Evolutionary conservation across 371 early-diverging fungal genomes (phyloP).

Genomic region (Capillidium rhysosporum): DNA sequence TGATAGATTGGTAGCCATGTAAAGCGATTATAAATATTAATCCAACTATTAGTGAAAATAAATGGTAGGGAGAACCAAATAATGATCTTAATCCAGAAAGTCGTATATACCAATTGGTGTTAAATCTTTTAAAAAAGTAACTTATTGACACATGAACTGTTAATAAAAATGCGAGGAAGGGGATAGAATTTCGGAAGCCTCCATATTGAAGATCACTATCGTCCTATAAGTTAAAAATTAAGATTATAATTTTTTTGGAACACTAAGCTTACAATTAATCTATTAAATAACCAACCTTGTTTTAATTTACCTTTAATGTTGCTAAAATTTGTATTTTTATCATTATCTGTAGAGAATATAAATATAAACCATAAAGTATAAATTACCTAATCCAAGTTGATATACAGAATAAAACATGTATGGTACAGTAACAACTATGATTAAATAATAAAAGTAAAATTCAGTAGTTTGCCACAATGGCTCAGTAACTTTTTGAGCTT

Average conservation of each 20-base stretch:
- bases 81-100: conserved; percentile 13
- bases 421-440: conserved; percentile 27
- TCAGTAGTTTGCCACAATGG: conserved; percentile 28
- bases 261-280: conserved; percentile 20
- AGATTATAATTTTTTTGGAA: neutral
- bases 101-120: conserved; percentile 9
- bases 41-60: conserved; percentile 35
- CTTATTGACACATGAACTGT: conserved; percentile 22
- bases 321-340: conserved; percentile 7
- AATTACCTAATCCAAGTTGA: conserved; percentile 31
- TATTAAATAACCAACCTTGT: conserved; percentile 36
- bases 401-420: conserved; percentile 43
- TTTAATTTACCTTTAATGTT: neutral
- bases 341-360: conserved; percentile 1
- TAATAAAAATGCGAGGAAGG: conserved; percentile 28
- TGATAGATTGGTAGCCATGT: conserved; percentile 44
- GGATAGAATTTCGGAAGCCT: conserved; percentile 54
- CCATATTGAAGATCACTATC: conserved; percentile 71
- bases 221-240: conserved; percentile 22
- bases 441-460: conserved; percentile 51
- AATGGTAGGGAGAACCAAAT: conserved; percentile 13
- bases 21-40: conserved; percentile 31
- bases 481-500: neutral
- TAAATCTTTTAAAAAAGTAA: conserved; percentile 16
- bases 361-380: neutral